Evolutionary conservation across 768 basidiomycete genomes (phyloP).

Genomic region (Rhizopogon salebrosus): DNA sequence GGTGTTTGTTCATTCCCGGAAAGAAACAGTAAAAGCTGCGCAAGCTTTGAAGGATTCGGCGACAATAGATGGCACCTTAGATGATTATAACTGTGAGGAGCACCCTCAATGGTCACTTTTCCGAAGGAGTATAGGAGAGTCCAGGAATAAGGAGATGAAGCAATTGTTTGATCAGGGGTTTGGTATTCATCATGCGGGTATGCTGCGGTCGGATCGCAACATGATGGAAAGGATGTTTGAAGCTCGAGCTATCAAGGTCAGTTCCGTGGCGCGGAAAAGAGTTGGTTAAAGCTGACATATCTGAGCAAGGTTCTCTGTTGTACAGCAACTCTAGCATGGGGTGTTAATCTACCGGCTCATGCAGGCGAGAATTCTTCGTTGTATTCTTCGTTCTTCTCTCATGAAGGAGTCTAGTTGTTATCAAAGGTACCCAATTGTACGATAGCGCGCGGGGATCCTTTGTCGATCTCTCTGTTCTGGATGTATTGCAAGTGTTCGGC

Average conservation of each 20-base stretch:
- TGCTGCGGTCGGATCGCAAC: slow-evolving; percentile 91
- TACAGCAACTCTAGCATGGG: slow-evolving; percentile 98
- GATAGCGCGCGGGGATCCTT: slow-evolving; percentile 88
- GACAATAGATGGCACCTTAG: slow-evolving; percentile 59
- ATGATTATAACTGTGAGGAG: slow-evolving; percentile 77
- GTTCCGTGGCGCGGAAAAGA: not conserved
- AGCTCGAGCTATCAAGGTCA: slow-evolving; percentile 84
- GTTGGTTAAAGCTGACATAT: not conserved
- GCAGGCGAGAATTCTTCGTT: slow-evolving; percentile 53
- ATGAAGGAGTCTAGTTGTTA: slow-evolving; percentile 55
- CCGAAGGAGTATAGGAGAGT: slow-evolving; percentile 71
- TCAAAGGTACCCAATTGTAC: slow-evolving; percentile 97
- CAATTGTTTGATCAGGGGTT: slow-evolving; percentile 88
- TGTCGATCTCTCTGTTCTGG: slow-evolving; percentile 87
- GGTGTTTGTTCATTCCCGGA: slow-evolving; percentile 98
- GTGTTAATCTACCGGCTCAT: slow-evolving; percentile 97
- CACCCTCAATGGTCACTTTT: slow-evolving; percentile 77
- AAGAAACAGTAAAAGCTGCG: slow-evolving; percentile 95
- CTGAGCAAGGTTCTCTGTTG: slow-evolving; percentile 82
- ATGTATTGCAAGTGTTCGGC: slow-evolving; percentile 97
- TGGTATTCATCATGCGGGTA: slow-evolving; percentile 98
- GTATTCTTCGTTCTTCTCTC: slow-evolving; percentile 1
- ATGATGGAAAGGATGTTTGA: slow-evolving; percentile 95
- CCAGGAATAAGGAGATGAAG: slow-evolving; percentile 95
- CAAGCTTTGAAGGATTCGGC: slow-evolving; percentile 75